phyloP scores from a whole-genome alignment of 1,139 yeast species.

The Saccharomyces hybrid region DNA sequence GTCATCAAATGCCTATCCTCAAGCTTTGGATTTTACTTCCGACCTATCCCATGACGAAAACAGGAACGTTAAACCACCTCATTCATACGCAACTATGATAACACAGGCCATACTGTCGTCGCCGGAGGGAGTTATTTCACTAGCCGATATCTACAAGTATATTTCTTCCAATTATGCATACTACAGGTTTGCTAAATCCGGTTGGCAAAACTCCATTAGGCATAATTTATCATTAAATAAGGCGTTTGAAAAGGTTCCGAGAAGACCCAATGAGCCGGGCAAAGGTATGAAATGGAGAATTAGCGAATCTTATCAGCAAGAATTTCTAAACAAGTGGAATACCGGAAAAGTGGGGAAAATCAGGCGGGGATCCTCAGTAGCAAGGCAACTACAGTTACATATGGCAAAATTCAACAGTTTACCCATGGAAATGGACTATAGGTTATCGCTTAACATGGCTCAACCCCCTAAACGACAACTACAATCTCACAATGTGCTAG shows the following conservation, averaged over 20 bases:
- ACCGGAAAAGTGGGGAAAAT: constrained; percentile 66
- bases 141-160: constrained; percentile 90
- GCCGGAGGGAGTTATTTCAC: constrained; percentile 77
- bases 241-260: constrained; percentile 90
- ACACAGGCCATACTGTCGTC: constrained; percentile 92
- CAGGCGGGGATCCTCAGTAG: constrained; percentile 73
- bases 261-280: constrained; percentile 94
- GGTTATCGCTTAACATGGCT: constrained; percentile 2
- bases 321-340: constrained; percentile 70
- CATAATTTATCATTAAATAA: constrained; percentile 76
- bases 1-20: constrained; percentile 22
- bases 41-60: constrained; percentile 79
- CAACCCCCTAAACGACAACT: constrained; percentile 6
- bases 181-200: constrained; percentile 87
- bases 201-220: constrained; percentile 86
- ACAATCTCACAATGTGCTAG: constrained; percentile 1
- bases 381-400: constrained; percentile 70
- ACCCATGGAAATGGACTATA: constrained; percentile 37
- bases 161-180: constrained; percentile 82
- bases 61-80: constrained; percentile 92
- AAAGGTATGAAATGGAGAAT: constrained; percentile 99
- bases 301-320: constrained; percentile 73
- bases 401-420: constrained; percentile 61
- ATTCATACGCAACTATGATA: constrained; percentile 95
- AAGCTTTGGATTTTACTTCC: constrained; percentile 27